Evolutionary conservation across 257 asterid species (phyloP).

Genomic region (Fraxinus americana): DNA sequence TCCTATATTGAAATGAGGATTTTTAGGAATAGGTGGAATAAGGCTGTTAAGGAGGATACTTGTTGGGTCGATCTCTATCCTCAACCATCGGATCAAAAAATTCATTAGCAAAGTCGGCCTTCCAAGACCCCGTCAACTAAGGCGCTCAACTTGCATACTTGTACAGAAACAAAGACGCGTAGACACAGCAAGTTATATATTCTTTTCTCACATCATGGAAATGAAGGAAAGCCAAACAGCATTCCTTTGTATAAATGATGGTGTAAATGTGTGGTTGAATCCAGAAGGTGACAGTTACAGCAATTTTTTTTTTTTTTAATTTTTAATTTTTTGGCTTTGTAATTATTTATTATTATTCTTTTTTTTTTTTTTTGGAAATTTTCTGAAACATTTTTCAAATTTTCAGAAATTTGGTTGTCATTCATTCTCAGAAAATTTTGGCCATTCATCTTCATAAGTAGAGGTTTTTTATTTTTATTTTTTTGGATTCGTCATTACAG

Average conservation of each 20-base stretch:
- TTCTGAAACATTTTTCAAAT: not conserved
- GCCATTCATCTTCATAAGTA: too few relatives aligned
- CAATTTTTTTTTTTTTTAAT: not conserved
- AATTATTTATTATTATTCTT: not conserved
- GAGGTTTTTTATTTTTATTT: too few relatives aligned
- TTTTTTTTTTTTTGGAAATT: too few relatives aligned
- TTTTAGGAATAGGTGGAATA: slow-evolving; percentile 62
- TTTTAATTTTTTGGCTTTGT: not conserved
- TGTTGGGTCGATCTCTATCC: slow-evolving; percentile 78
- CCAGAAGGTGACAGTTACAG: not conserved
- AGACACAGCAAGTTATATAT: not conserved
- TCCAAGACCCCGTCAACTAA: not conserved
- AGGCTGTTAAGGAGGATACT: slow-evolving; percentile 56
- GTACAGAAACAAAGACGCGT: slow-evolving; percentile 18
- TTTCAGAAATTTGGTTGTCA: not conserved
- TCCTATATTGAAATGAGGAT: slow-evolving; percentile 66
- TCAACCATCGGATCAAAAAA: slow-evolving; percentile 3
- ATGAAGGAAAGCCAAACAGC: not conserved
- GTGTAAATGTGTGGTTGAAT: not conserved
- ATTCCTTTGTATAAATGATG: not conserved
- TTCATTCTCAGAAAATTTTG: not conserved
- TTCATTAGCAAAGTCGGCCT: slow-evolving; percentile 8
- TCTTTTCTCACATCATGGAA: slow-evolving; percentile 4
- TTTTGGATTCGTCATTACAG: not conserved
- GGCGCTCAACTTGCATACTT: not conserved